Evolutionary conservation across 352 stramenopile species (phyloP).

Genomic region (Thalassiosira gravida): DNA sequence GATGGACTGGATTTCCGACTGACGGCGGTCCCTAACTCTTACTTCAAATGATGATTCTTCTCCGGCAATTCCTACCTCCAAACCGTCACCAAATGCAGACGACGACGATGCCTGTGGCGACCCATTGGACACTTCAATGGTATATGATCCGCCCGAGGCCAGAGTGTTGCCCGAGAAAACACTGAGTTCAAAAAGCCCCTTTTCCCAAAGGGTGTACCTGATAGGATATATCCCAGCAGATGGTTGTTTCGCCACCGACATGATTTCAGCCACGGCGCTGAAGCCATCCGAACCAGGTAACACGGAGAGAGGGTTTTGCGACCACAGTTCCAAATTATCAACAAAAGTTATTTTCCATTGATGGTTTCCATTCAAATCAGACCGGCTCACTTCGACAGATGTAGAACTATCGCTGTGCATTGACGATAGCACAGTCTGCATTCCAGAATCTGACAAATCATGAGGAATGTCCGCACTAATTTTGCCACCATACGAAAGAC

Average conservation of each 20-base stretch:
- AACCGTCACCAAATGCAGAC: slow-evolving; percentile 86
- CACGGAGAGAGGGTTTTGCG: slow-evolving; percentile 58
- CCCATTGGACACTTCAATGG: slow-evolving; percentile 86
- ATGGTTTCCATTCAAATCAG: slow-evolving; percentile 71
- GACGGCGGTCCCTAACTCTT: slow-evolving; percentile 89
- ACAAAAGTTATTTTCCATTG: slow-evolving; percentile 92
- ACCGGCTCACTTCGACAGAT: slow-evolving; percentile 53
- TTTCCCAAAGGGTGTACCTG: slow-evolving; percentile 90
- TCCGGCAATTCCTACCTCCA: slow-evolving; percentile 86
- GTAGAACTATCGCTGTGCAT: slow-evolving; percentile 41
- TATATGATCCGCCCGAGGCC: slow-evolving; percentile 89
- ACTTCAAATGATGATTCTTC: slow-evolving; percentile 88
- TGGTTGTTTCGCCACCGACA: slow-evolving; percentile 64
- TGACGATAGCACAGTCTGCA: slow-evolving; percentile 52
- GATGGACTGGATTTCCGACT: slow-evolving; percentile 84
- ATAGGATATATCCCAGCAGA: slow-evolving; percentile 89
- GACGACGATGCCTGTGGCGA: slow-evolving; percentile 84
- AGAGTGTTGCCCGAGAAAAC: slow-evolving; percentile 90
- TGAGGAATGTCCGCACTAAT: slow-evolving; percentile 87
- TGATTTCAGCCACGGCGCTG: slow-evolving; percentile 45
- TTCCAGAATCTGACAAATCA: slow-evolving; percentile 78
- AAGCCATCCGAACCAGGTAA: slow-evolving; percentile 58
- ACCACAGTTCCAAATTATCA: slow-evolving; percentile 87
- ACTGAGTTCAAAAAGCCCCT: slow-evolving; percentile 89
- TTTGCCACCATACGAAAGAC: slow-evolving; percentile 83